These are phyloP conservation scores for Marasmius sp. DNA, from an alignment of 1,284 basidiomycete species.

Conservation along the genomic window DNA sequence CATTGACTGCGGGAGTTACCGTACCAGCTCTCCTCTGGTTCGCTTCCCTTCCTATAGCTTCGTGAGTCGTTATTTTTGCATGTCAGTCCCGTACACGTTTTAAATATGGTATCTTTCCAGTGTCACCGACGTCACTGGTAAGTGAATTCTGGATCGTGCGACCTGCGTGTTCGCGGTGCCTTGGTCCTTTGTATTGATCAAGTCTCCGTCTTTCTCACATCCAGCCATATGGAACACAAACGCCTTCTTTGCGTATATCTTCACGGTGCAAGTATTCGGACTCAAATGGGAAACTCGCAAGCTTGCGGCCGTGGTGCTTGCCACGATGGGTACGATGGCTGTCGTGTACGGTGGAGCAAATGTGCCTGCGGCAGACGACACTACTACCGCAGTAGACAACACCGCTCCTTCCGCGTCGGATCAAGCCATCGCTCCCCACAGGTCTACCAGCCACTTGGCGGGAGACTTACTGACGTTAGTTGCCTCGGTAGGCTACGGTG, in stretches of 20 bases:
- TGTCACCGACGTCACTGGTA: slow-evolving; percentile 71
- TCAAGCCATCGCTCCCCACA: slow-evolving; percentile 14
- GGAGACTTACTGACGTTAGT: slow-evolving; percentile 73
- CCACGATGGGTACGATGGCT: slow-evolving; percentile 68
- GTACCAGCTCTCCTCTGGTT: slow-evolving; percentile 74
- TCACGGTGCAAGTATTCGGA: slow-evolving; percentile 62
- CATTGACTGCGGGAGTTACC: slow-evolving; percentile 59
- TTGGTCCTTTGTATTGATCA: not conserved
- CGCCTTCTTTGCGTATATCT: slow-evolving; percentile 79
- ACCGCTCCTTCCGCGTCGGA: not conserved
- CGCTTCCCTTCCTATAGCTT: slow-evolving; percentile 61
- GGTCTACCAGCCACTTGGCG: slow-evolving; percentile 48
- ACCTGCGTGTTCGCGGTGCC: too few species aligned
- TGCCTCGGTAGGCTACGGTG: slow-evolving; percentile 66
- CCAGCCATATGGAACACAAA: slow-evolving; percentile 84
- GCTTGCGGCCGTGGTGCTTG: slow-evolving; percentile 70
- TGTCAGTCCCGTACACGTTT: not conserved
- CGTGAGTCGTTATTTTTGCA: slow-evolving; percentile 52
- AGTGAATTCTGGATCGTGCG: slow-evolving; percentile 11
- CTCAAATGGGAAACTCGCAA: slow-evolving; percentile 62
- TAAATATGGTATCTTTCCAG: slow-evolving; percentile 35
- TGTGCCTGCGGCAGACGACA: slow-evolving; percentile 7
- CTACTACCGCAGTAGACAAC: too few species aligned
- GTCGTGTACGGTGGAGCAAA: slow-evolving; percentile 77
- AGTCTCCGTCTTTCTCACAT: slow-evolving; percentile 44